Evolutionary conservation across 1,284 basidiomycete species (phyloP).

Genomic region (Marasmius oreades): DNA sequence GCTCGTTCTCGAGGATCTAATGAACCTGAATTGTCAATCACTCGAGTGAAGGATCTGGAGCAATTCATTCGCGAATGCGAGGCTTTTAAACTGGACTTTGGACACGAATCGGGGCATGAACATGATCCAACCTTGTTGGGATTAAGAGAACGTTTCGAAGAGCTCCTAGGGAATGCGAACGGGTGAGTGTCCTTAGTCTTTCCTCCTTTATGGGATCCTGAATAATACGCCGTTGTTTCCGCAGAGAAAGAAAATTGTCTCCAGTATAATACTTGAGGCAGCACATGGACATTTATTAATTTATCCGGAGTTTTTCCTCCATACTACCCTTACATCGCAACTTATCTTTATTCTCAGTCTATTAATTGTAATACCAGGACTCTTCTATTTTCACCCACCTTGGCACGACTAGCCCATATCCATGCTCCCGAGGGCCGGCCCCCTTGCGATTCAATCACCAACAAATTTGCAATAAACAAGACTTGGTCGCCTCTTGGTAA

Average conservation of each 20-base stretch:
- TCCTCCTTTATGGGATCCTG: too few species aligned
- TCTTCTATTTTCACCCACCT: too few species aligned
- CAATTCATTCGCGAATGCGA: slow-evolving; percentile 58
- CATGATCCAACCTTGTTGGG: slow-evolving; percentile 22
- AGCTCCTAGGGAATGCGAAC: slow-evolving; percentile 31
- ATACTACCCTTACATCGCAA: too few species aligned
- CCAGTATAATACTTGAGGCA: slow-evolving; percentile 8
- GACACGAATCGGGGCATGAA: slow-evolving; percentile 29
- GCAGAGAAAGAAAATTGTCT: slow-evolving; percentile 10
- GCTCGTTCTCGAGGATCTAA: slow-evolving; percentile 63
- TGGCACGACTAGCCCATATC: too few species aligned
- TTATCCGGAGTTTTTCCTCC: too few species aligned
- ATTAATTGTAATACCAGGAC: too few species aligned
- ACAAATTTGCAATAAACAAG: too few species aligned
- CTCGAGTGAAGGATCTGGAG: slow-evolving; percentile 54
- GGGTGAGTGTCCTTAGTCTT: slow-evolving; percentile 9
- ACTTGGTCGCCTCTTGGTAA: too few species aligned
- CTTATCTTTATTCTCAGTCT: too few species aligned
- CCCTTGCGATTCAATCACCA: too few species aligned
- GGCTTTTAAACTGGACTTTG: slow-evolving; percentile 56
- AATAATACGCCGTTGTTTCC: not conserved
- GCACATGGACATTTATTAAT: not conserved
- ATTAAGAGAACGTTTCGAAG: slow-evolving; percentile 31
- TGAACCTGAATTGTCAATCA: slow-evolving; percentile 58
- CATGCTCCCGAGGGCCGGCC: too few species aligned